Conservation (phyloP, 768 basidiomycete genomes). For the Astraeus odoratus region DNA sequence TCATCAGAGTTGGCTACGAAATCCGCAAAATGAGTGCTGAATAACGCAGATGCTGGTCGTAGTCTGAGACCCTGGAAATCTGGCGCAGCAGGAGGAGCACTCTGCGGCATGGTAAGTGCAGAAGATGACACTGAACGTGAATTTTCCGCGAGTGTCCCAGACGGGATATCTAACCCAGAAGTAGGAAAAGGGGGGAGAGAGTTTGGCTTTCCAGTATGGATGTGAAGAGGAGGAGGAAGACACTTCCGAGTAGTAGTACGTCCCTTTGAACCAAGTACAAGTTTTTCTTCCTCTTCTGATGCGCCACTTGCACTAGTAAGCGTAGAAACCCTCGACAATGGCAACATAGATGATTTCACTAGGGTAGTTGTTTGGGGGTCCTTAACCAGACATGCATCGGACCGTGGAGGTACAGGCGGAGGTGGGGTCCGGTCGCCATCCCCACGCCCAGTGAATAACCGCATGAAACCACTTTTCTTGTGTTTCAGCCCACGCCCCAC, state of each 20-base stretch:
- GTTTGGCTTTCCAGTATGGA: slow-evolving; percentile 20
- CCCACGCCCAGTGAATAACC: slow-evolving; percentile 55
- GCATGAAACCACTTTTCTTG: slow-evolving; percentile 80
- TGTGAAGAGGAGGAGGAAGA: slow-evolving; percentile 24
- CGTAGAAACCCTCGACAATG: slow-evolving; percentile 29
- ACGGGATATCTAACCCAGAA: slow-evolving; percentile 8
- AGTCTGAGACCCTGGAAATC: slow-evolving; percentile 64
- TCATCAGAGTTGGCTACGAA: slow-evolving; percentile 25
- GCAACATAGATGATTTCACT: slow-evolving; percentile 25
- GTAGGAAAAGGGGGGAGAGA: slow-evolving; percentile 8
- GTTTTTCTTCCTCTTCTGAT: slow-evolving; percentile 4
- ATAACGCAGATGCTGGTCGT: slow-evolving; percentile 70
- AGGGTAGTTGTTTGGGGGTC: slow-evolving; percentile 14
- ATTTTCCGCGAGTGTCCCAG: slow-evolving; percentile 12
- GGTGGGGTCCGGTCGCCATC: slow-evolving; percentile 34
- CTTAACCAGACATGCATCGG: slow-evolving; percentile 30
- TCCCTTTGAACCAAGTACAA: slow-evolving; percentile 13
- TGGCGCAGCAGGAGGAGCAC: slow-evolving; percentile 57
- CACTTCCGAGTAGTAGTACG: slow-evolving; percentile 22
- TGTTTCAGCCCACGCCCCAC: slow-evolving; percentile 52
- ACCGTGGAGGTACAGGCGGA: slow-evolving; percentile 52
- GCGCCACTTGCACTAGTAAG: slow-evolving; percentile 9
- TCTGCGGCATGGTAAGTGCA: slow-evolving; percentile 35
- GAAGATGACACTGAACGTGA: slow-evolving; percentile 3
- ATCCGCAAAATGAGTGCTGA: slow-evolving; percentile 61